Evolutionary conservation across 1,284 basidiomycete genomes (phyloP).

Genomic region (Cutaneotrichosporon sp.): DNA sequence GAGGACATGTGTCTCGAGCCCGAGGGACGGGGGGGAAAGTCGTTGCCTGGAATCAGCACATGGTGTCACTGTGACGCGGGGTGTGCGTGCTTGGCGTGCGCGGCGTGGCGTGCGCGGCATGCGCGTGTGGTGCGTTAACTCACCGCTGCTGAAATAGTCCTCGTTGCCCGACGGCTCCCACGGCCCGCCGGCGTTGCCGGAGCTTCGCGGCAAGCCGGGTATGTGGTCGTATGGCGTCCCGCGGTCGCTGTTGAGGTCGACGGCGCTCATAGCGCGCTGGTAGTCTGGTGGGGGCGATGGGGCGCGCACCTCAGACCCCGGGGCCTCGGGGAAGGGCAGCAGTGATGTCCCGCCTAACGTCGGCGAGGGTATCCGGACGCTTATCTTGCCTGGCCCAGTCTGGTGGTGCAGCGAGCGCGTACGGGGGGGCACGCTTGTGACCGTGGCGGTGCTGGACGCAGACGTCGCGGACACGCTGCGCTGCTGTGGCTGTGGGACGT

Average conservation of each 20-base stretch:
- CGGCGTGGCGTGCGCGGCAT: no score
- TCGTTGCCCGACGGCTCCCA: conserved; percentile 10
- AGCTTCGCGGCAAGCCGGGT: conserved; percentile 27
- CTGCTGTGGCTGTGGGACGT: conserved; percentile 15
- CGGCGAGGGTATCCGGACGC: conserved; percentile 20
- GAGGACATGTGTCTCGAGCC: conserved; percentile 17
- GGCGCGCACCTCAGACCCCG: conserved; percentile 3
- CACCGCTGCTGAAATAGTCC: conserved; percentile 8
- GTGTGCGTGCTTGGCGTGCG: not conserved
- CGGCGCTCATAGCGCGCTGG: conserved; percentile 24
- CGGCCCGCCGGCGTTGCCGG: conserved; percentile 13
- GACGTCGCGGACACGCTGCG: conserved; percentile 16
- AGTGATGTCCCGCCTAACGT: conserved; percentile 11
- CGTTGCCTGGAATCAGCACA: conserved; percentile 5
- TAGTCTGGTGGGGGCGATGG: conserved; percentile 30
- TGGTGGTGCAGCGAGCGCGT: conserved; percentile 19
- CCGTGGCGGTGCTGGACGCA: conserved; percentile 8
- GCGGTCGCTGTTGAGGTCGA: conserved; percentile 28
- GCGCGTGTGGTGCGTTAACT: not conserved
- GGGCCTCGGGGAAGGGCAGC: conserved; percentile 14
- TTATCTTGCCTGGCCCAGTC: conserved; percentile 14
- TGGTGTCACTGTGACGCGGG: not conserved
- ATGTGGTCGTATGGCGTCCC: conserved; percentile 27
- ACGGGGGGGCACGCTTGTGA: conserved; percentile 17
- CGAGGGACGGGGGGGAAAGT: not conserved